Evolutionary conservation across 176 grass and related monocot species (phyloP).

Genomic region (Zoysia pacifica): DNA sequence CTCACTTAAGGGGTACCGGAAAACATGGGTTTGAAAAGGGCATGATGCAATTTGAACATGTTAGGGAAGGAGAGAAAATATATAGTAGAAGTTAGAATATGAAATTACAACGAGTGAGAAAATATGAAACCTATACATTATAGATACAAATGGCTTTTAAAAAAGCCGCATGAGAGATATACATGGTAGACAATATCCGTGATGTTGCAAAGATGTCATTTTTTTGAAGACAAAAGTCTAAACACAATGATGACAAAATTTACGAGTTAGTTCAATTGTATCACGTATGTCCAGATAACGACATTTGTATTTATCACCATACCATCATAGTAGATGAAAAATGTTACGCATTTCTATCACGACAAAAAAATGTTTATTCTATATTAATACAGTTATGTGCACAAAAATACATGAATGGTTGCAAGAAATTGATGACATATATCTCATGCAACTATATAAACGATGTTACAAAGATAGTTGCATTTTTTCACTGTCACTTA

Average conservation of each 20-base stretch:
- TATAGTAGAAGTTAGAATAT: background rate
- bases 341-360: background rate
- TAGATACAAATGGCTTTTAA: background rate
- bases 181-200: background rate
- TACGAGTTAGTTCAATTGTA: background rate
- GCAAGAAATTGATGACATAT: background rate
- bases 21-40: background rate
- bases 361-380: background rate
- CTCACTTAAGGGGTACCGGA: background rate
- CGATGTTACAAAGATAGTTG: background rate
- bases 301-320: background rate
- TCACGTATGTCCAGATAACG: background rate
- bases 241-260: background rate
- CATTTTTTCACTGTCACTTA: background rate
- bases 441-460: background rate
- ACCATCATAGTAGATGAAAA: background rate
- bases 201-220: background rate
- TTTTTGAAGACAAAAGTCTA: constrained; percentile 14
- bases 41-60: background rate
- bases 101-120: too few relatives aligned
- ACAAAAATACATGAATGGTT: background rate
- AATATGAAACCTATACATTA: background rate
- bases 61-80: background rate
- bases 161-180: fast-evolving
- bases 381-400: background rate